Base-by-base conservation (phyloP, 2,329 filamentous ascomycete genomes). In the Pezicula rhizophila region DNA sequence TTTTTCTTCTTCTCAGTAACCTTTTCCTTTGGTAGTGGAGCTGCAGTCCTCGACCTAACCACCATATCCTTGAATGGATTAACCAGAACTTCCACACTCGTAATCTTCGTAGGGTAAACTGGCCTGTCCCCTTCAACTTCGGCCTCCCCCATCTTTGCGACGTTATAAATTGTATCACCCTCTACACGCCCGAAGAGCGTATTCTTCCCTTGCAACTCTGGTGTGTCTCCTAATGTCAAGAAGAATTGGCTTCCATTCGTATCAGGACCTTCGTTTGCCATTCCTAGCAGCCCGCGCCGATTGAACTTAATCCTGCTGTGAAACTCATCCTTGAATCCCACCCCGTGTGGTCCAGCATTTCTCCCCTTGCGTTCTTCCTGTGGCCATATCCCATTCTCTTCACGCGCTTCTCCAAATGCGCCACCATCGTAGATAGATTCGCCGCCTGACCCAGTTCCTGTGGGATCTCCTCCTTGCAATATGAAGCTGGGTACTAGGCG, bases 171-270 rank as follows among this genome's bases (percentile, higher is more conserved):
- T 14, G 92, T 96, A 56, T 97, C 89, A 25, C 92, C 93, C 33
- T 87, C 89, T 40, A 99, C 79, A 49, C 93, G 78, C 15, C 93
- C 93, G 72, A 99, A 97, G 66, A 97, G 72, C 0, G 93, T 97
- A 67, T 96, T 96, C 69, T 88, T 89, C 45, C 85, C 87, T 58
- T 86, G 89, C 61, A 99, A 67, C 72, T 97, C 90, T 23, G 89
- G 84, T 20, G 91, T 76, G 63, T 85, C 90, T 54, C 82, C 90
- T 46, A 99, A 70, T 0, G 93, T 97, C 53, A 99, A 84, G 72
- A 99, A 99, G 75, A 97, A 97, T 68, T 99, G 93, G 66, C 89
- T 96, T 31, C 89, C 88, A 70, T 97, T 97, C 47, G 87, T 87
- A 61, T 91, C 52, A 26, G 79, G 78, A 41, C 90, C 85, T 52